Conservation (phyloP, 2,329 filamentous ascomycete genomes). For the Tothia fuscella region DNA sequence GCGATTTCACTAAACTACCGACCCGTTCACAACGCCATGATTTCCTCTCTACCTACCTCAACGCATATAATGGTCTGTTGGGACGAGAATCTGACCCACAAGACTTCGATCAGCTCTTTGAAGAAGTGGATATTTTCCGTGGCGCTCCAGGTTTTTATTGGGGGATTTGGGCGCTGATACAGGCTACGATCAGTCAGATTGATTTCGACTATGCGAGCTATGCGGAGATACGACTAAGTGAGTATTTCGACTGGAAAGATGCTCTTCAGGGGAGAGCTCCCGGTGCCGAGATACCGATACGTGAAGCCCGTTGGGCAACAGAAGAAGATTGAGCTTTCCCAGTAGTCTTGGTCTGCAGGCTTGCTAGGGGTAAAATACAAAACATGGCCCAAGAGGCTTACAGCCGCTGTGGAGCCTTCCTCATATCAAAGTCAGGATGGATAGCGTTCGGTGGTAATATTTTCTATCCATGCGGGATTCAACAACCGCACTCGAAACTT, state of each 20-base stretch:
- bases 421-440: no score
- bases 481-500: no score
- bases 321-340: constrained; percentile 22
- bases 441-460: no score
- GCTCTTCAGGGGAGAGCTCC: constrained; percentile 41
- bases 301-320: constrained; percentile 72
- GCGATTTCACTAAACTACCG: constrained; percentile 75
- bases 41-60: constrained; percentile 76
- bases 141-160: constrained; percentile 81
- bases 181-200: constrained; percentile 86
- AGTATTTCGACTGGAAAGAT: constrained; percentile 87
- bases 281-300: constrained; percentile 54
- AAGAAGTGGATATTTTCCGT: constrained; percentile 76
- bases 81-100: constrained; percentile 22
- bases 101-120: constrained; percentile 57
- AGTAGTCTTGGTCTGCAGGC: neutral
- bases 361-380: neutral
- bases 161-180: constrained; percentile 94
- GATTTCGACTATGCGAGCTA: constrained; percentile 95
- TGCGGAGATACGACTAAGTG: constrained; percentile 71
- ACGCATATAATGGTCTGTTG: constrained; percentile 47
- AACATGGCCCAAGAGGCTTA: no score
- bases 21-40: constrained; percentile 62
- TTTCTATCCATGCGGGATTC: no score
- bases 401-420: no score